These are phyloP conservation scores for Urochloa ruziziensis DNA, from an alignment of 176 grass and related monocot genomes.

Conservation along the genomic window DNA sequence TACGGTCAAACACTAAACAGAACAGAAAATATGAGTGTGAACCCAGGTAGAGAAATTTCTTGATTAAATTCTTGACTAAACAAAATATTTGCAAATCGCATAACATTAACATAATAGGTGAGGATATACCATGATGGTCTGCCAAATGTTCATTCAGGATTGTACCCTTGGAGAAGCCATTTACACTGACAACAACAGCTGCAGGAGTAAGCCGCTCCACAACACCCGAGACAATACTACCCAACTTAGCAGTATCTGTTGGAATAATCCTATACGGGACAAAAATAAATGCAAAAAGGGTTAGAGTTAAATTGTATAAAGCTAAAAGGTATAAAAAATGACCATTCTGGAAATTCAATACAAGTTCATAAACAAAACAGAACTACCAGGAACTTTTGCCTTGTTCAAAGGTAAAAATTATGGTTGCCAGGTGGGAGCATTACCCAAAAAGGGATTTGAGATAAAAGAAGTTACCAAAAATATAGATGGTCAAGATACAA, in stretches of 20 bases:
- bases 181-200: conserved; percentile 75
- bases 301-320: conserved; percentile 23
- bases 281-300: background rate
- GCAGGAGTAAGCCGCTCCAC: conserved; percentile 79
- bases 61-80: background rate
- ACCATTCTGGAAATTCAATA: conserved; percentile 1
- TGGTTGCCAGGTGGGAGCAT: background rate
- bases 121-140: conserved; percentile 67
- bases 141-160: conserved; percentile 82
- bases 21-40: background rate
- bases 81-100: background rate
- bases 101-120: background rate
- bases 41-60: background rate
- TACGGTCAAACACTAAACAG: background rate
- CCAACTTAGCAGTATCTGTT: conserved; percentile 49
- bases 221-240: conserved; percentile 81
- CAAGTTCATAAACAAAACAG: background rate
- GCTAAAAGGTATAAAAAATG: background rate
- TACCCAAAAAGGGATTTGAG: background rate
- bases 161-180: conserved; percentile 67
- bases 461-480: background rate
- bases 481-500: background rate
- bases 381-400: background rate
- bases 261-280: conserved; percentile 40
- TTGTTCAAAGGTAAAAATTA: background rate